Evolutionary conservation across 192 early-diverging fungal species (phyloP), one percentile per base, ranked within the genome.

Genomic region (Umbelopsis sp.): DNA sequence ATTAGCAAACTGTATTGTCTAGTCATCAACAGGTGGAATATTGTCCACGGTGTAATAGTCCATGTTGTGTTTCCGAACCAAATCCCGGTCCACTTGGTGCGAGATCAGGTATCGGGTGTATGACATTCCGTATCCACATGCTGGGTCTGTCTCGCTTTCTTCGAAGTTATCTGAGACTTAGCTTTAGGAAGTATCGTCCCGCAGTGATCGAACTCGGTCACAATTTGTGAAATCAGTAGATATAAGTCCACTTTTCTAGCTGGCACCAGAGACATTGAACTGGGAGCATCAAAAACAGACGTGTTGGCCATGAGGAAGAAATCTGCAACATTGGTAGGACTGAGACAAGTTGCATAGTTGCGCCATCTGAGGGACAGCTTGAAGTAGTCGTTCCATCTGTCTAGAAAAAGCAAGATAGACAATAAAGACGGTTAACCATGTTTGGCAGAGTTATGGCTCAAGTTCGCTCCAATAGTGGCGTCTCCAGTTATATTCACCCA

Each of bases 401-500:
- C 11, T 4, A n/a, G 45, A 12, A 12, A 47, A 12, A 47, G 45
- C 45, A 47, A 47, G 14, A 47, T 3, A 12, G 45, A 47, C 45
- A 47, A 2, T n/a, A 47, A 3, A 12, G 45, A 47, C 2, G 45
- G 45, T 4, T 47, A 12, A n/a, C 45, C 45, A 12, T 72, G 50
- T 21, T 47, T 34, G 3, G 67, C 51, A 20, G 77, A 79, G n/a
- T 79, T 79, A 25, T 79, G 77, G 36, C 66, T 43, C 45, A 79
- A 79, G 45, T 65, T 79, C 3, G 65, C 73, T 24, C 77, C 77
- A n/a, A 53, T 75, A 75, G 34, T 79, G 56, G 41, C 77, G 65
- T 36, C 73, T 70, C 77, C 77, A 79, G 2, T 75, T 52, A 31
- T 75, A 74, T 72, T 79, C 77, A 52, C 72, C 66, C 66, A 67